Evolutionary conservation across 2,329 filamentous ascomycete genomes (phyloP), one percentile per base, ranked within the genome.

Genomic region (Aspergillus neoniger): DNA sequence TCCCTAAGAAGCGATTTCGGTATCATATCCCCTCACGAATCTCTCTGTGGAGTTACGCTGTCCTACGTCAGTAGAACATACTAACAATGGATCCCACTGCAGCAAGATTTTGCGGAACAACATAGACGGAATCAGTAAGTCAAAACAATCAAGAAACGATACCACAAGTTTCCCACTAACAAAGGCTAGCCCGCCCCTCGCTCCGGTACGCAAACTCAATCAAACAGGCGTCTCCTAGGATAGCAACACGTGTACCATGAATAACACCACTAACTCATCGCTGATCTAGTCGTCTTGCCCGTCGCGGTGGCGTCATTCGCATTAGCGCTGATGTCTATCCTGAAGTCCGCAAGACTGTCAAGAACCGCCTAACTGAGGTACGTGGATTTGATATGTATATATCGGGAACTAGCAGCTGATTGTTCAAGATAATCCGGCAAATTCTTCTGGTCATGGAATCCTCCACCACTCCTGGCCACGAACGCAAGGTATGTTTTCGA

Each of bases 301-400:
- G 76, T 1, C 72, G 75, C 4, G 76, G 72, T 0, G 76, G 76
- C 0, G 65, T 77, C 0, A 49, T 65, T 0, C 56, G 75, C 0
- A 77, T 78, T 0, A 68, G 72, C 5, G 52, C 25, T 0, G 65
- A 64, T 0, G 70, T 77, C 1, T 77, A 77, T 21, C 56, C 71
- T 0, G 67, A 70, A 0, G 63, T 69, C 3, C 65, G 75, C 0
- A 4, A 55, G 0, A 70, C 69, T 0, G 6, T 76, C 0, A 62
- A 63, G 14, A 53, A 63, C 0, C 62, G 69, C 0, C 49, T 77
- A 0, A 44, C 54, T 0, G 60, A 68, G 12, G 74, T 76, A 56
- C 53, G 65, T 63, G 23, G 21, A 2, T 17, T 10, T 14, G 10
- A 32, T 28, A 10, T 2, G 9, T n/a, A 12, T 51, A 19, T 19